phyloP scores from a whole-genome alignment of 768 basidiomycete genomes.

The Suillus tomentosus region DNA sequence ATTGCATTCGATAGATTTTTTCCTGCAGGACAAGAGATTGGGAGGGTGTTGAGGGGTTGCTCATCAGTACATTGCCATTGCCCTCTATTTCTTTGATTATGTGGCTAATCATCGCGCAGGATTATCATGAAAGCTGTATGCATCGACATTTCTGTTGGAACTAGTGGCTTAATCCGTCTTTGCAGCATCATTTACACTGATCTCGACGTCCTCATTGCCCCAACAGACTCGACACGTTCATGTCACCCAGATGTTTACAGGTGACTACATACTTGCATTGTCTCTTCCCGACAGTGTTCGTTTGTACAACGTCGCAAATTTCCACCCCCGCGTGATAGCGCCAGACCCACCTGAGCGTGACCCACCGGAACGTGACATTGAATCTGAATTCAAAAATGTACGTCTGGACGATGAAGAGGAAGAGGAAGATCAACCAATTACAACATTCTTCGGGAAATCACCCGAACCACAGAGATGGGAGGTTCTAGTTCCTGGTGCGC shows the following conservation, averaged over 20 bases:
- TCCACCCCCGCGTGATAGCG: conserved; percentile 39
- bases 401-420: conserved; percentile 33
- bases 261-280: conserved; percentile 57
- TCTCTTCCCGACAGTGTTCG: conserved; percentile 43
- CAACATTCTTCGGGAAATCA: conserved; percentile 17
- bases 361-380: conserved; percentile 35
- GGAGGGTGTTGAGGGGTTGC: conserved; percentile 53
- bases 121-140: conserved; percentile 77
- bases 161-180: conserved; percentile 12
- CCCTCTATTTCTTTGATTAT: not conserved
- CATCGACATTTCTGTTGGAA: conserved; percentile 6
- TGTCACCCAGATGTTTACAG: conserved; percentile 43
- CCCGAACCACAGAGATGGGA: conserved; percentile 24
- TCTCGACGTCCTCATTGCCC: conserved; percentile 52
- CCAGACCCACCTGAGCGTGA: conserved; percentile 38
- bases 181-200: conserved; percentile 66
- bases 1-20: conserved; percentile 66
- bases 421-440: conserved; percentile 14
- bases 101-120: conserved; percentile 41
- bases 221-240: conserved; percentile 38
- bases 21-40: conserved; percentile 42
- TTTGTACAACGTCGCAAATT: conserved; percentile 48
- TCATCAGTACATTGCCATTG: conserved; percentile 50
- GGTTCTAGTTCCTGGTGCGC: conserved; percentile 20
- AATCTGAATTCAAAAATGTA: conserved; percentile 21